Base-by-base conservation (phyloP, 2,329 filamentous ascomycete genomes). In the Emergomyces africanus region DNA sequence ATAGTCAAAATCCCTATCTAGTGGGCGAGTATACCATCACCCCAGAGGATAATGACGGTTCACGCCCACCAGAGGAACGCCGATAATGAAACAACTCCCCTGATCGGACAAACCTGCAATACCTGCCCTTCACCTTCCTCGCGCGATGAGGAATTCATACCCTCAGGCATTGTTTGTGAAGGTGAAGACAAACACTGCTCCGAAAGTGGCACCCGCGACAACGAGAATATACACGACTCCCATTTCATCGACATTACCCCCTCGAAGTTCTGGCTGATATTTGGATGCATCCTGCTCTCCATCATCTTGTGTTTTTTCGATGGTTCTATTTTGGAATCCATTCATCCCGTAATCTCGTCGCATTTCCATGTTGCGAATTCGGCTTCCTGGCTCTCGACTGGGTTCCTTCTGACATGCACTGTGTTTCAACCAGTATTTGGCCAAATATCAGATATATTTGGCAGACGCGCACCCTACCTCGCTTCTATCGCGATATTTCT, bases 381-480 rank as follows among this genome's bases (percentile, higher is more conserved):
- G 54, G 88, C 88, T 2, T 89, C 87, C 1, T 92, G 88, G 88
- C 77, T 92, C 5, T 89, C 87, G 1, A 92, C 88, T 0, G 83
- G 87, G 0, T 92, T 90, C 64, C 73, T 91, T 37, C 78, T 92
- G 42, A 90, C 88, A 0, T 87, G 83, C 4, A 90, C 87, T 1
- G 83, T 85, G 25, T 85, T 89, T 60, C 85, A 90, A 71, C 88
- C 88, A 0, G 74, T 91, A 0, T 81, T 89, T 63, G 88, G 87
- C 3, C 81, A 88, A 1, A 70, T 90, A 1, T 89, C 86, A 1
- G 88, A 92, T 71, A 84, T 85, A 0, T 72, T 90, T 60, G 88
- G 88, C 12, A 77, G 88, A 48, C 87, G 84, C 64, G 78, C 79
- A n/a, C 78, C 87, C 0, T 90, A 88, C 64, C 71, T 90, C 4